These are phyloP conservation scores for Cladosporium velox DNA, from an alignment of 2,329 filamentous ascomycete genomes.

Conservation along the genomic window DNA sequence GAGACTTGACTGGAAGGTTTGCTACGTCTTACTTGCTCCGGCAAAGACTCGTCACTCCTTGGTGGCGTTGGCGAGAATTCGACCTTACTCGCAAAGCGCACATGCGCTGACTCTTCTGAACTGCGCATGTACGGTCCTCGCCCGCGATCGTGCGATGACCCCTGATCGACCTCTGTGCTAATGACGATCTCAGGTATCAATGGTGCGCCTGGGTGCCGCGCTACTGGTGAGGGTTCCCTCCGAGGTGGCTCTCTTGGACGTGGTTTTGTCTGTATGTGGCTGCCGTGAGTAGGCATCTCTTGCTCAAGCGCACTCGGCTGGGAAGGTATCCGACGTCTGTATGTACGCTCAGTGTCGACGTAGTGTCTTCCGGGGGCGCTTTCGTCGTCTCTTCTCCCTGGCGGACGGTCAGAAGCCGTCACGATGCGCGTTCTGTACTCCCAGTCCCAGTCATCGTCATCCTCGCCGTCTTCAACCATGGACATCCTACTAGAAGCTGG, in stretches of 20 bases:
- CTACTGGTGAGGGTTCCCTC: not conserved
- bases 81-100: conserved; percentile 37
- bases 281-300: not conserved
- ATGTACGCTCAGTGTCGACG: conserved; percentile 10
- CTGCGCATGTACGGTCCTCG: conserved; percentile 17
- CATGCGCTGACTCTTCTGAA: conserved; percentile 29
- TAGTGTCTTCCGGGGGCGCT: not conserved
- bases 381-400: not conserved
- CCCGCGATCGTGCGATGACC: conserved; percentile 4
- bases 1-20: not conserved
- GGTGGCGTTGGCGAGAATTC: conserved; percentile 38
- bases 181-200: not conserved
- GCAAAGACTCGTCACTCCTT: conserved; percentile 31
- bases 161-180: not conserved
- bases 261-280: not conserved
- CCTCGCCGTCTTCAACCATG: not conserved
- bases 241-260: not conserved
- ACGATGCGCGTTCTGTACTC: conserved; percentile 16
- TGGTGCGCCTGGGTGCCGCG: not conserved
- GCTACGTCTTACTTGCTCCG: conserved; percentile 1
- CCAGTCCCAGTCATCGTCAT: conserved; percentile 20
- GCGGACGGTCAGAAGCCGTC: conserved; percentile 1
- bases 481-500: conserved; percentile 14
- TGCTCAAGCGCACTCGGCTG: not conserved
- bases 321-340: conserved; percentile 1